These are phyloP conservation scores for Clonostachys sp. DNA, from an alignment of 2,329 filamentous ascomycete species.

Conservation along the genomic window DNA sequence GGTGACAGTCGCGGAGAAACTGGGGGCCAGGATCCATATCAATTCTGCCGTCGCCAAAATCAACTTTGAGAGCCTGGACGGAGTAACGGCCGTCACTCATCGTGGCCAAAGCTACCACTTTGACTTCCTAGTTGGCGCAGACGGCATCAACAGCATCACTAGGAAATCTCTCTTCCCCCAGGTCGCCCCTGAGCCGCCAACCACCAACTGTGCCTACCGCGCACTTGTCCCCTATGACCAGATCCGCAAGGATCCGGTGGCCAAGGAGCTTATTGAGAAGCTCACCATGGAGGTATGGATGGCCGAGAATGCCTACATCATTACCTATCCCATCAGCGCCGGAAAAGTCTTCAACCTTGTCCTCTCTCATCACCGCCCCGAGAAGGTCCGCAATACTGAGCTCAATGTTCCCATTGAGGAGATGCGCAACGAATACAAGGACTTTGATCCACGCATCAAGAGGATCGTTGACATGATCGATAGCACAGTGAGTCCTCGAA, in stretches of 20 bases:
- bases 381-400: background rate
- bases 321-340: constrained; percentile 3
- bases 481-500: background rate
- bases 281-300: background rate
- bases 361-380: constrained; percentile 1
- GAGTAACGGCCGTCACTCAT: background rate
- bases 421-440: background rate
- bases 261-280: constrained; percentile 1
- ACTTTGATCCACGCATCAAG: background rate
- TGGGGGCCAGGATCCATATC: constrained; percentile 4
- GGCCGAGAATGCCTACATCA: constrained; percentile 3
- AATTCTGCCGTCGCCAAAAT: background rate
- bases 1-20: constrained; percentile 1
- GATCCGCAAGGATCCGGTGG: constrained; percentile 1
- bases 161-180: constrained; percentile 1
- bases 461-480: background rate
- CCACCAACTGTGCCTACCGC: constrained; percentile 4
- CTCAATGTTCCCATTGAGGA: background rate
- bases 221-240: constrained; percentile 1
- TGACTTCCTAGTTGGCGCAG: constrained; percentile 5
- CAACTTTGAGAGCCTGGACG: background rate
- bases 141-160: constrained; percentile 2
- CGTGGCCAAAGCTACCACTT: constrained; percentile 1
- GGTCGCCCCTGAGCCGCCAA: background rate
- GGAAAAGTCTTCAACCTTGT: constrained; percentile 2